phyloP scores from a whole-genome alignment of 768 basidiomycete genomes.

The Hygrocybe punicea region DNA sequence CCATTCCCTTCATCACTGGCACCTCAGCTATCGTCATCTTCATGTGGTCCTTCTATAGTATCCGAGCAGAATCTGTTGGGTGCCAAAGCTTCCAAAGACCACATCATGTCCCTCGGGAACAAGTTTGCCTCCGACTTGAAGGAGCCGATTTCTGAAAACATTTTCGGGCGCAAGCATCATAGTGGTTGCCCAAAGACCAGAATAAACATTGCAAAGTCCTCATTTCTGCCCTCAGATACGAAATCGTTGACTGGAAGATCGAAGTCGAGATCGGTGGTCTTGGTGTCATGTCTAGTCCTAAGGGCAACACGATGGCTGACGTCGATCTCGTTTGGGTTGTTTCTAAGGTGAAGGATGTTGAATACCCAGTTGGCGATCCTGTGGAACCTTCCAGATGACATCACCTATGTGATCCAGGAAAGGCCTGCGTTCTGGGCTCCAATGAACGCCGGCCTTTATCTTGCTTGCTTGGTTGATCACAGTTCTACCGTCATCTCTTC shows the following conservation, averaged over 20 bases:
- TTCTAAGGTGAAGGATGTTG: slow-evolving; percentile 94
- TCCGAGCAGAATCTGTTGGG: slow-evolving; percentile 93
- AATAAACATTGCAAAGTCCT: slow-evolving; percentile 87
- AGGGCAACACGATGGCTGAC: slow-evolving; percentile 98
- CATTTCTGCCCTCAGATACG: slow-evolving; percentile 91
- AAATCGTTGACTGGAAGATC: slow-evolving; percentile 95
- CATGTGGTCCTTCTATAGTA: slow-evolving; percentile 96
- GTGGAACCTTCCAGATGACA: slow-evolving; percentile 92
- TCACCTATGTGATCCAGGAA: slow-evolving; percentile 91
- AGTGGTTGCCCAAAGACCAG: slow-evolving; percentile 92
- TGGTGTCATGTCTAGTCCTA: slow-evolving; percentile 95
- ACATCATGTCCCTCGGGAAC: slow-evolving; percentile 72
- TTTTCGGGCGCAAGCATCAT: slow-evolving; percentile 61
- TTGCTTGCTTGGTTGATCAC: slow-evolving; percentile 94
- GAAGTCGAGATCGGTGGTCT: slow-evolving; percentile 97
- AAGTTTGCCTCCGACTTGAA: slow-evolving; percentile 72
- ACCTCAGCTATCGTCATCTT: slow-evolving; percentile 79
- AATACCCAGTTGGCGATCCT: slow-evolving; percentile 88
- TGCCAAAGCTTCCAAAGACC: slow-evolving; percentile 63
- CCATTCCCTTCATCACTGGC: slow-evolving; percentile 84
- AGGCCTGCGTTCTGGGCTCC: slow-evolving; percentile 95
- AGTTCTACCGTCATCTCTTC: slow-evolving; percentile 97
- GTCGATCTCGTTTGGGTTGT: slow-evolving; percentile 92
- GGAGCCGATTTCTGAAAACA: slow-evolving; percentile 71
- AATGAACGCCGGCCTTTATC: slow-evolving; percentile 93